phyloP scores from a whole-genome alignment of 805 yeast genomes.

The Lipomyces starkeyi region DNA sequence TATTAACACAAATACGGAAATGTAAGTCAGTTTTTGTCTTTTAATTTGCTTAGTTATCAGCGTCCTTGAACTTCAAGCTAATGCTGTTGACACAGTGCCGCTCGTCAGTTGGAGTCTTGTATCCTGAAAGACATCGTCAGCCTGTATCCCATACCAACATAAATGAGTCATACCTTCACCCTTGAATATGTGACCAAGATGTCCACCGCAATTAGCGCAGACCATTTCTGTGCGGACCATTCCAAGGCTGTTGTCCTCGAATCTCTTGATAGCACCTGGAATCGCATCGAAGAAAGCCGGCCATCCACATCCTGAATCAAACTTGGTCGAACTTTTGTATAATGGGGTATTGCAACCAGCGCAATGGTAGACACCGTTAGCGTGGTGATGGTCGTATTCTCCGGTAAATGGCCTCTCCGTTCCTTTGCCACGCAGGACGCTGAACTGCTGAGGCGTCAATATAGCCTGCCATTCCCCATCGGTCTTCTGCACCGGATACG shows the following conservation, averaged over 20 bases:
- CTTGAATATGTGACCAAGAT: conserved; percentile 91
- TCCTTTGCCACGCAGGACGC: conserved; percentile 74
- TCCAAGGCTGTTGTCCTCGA: conserved; percentile 69
- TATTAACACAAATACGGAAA: neutral
- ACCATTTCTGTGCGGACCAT: conserved; percentile 89
- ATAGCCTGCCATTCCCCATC: conserved; percentile 79
- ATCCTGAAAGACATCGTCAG: conserved; percentile 49
- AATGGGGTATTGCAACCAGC: conserved; percentile 85
- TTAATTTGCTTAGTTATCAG: conserved; percentile 14
- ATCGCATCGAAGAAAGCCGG: conserved; percentile 93
- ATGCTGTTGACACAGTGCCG: conserved; percentile 95
- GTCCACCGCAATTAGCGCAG: conserved; percentile 89
- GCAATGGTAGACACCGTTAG: conserved; percentile 74
- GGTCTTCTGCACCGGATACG: conserved; percentile 26
- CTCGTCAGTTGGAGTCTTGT: conserved; percentile 81
- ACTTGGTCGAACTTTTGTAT: conserved; percentile 79
- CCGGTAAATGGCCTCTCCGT: conserved; percentile 75
- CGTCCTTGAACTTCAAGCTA: conserved; percentile 64
- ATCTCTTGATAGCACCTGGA: conserved; percentile 73
- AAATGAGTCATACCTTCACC: conserved; percentile 66
- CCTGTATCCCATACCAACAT: neutral
- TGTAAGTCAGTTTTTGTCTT: neutral
- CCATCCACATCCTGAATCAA: conserved; percentile 96
- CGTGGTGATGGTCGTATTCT: conserved; percentile 55
- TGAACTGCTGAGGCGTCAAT: conserved; percentile 75